Percentiles rank a stretch among this genome's conserved stretches.
Conservation (phyloP, 1,139 yeast genomes). For the Arxiozyma slooffiae region DNA sequence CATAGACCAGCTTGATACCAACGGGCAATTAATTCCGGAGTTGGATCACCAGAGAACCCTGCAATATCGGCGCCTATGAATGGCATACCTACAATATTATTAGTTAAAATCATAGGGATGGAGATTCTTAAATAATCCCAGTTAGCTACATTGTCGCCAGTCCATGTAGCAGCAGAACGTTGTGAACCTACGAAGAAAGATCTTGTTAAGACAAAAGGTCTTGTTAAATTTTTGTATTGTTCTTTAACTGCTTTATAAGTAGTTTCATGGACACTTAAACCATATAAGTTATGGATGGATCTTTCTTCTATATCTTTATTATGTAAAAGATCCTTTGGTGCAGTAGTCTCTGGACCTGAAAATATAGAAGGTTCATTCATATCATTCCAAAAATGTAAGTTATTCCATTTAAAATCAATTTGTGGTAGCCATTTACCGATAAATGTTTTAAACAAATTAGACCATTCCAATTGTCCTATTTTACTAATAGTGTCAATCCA, state of each 20-base stretch:
- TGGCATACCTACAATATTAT: conserved; percentile 80
- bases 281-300: conserved; percentile 78
- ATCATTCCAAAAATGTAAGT: conserved; percentile 88
- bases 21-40: conserved; percentile 65
- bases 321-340: conserved; percentile 74
- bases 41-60: conserved; percentile 89
- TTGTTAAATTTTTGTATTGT: conserved; percentile 42
- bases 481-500: conserved; percentile 87
- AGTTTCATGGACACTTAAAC: conserved; percentile 68
- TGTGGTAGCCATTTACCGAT: conserved; percentile 21
- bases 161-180: conserved; percentile 89
- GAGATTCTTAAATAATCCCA: conserved; percentile 82
- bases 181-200: conserved; percentile 88
- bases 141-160: conserved; percentile 89
- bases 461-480: conserved; percentile 53
- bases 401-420: conserved; percentile 39
- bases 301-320: conserved; percentile 82
- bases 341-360: conserved; percentile 86
- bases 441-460: conserved; percentile 37
- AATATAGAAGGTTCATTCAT: conserved; percentile 97
- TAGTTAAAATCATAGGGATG: conserved; percentile 77
- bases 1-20: conserved; percentile 96
- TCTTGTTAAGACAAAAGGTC: conserved; percentile 88
- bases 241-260: conserved; percentile 57
- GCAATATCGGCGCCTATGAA: conserved; percentile 96